A percentile compares a stretch with the other conserved stretches of the same genome.
phyloP scores from a whole-genome alignment of 129 eudicot genomes.

The Tanacetum coccineum region DNA sequence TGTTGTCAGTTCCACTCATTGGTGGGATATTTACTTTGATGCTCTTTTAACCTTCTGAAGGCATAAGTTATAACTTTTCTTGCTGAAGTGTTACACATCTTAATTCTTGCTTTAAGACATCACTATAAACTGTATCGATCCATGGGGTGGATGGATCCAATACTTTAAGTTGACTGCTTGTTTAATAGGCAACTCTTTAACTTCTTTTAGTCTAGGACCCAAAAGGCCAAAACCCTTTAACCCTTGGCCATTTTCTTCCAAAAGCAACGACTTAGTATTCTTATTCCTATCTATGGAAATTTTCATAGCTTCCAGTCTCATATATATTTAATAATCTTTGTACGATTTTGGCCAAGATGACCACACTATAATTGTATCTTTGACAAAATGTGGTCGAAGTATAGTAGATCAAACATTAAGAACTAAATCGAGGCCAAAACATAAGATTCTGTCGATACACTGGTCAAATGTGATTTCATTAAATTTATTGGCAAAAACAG shows the following conservation, averaged over 20 bases:
- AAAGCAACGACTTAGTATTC: too few species aligned
- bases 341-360: background rate
- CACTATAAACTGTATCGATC: background rate
- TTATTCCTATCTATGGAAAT: too few species aligned
- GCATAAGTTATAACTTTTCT: background rate
- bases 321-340: background rate
- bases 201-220: too few species aligned
- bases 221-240: too few species aligned
- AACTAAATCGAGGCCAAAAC: background rate
- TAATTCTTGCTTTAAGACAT: background rate
- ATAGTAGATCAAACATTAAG: background rate
- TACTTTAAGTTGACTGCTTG: background rate
- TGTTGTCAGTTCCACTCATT: too few species aligned
- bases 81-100: background rate
- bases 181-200: too few species aligned
- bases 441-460: background rate
- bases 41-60: background rate
- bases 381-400: background rate
- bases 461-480: too few species aligned
- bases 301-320: too few species aligned
- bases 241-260: too few species aligned
- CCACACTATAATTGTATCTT: background rate
- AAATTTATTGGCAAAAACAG: too few species aligned
- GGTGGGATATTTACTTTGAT: background rate
- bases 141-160: background rate